A percentile compares a stretch with the other conserved stretches of the same genome.
phyloP scores from a whole-genome alignment of 768 basidiomycete genomes.

The Calocera cornea region DNA sequence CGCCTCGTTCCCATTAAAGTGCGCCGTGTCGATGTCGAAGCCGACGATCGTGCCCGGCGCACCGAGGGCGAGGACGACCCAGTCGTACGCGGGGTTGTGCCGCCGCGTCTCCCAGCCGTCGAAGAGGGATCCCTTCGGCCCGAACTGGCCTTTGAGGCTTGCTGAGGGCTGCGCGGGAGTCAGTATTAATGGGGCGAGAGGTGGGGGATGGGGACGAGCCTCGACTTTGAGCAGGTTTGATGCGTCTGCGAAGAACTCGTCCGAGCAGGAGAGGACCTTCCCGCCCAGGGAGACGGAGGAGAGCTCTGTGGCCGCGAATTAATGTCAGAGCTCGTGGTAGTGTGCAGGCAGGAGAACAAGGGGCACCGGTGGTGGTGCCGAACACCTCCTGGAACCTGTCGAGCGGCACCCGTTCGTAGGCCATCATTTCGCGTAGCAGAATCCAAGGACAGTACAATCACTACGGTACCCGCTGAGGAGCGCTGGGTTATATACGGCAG shows the following conservation, averaged over 20 bases:
- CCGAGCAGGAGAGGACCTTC: constrained; percentile 59
- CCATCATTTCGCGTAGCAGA: not conserved
- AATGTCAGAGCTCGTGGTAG: not conserved
- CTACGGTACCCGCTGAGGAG: not conserved
- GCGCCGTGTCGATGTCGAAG: constrained; percentile 88
- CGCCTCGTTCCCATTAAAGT: constrained; percentile 90
- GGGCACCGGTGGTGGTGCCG: constrained; percentile 14
- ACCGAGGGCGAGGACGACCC: constrained; percentile 87
- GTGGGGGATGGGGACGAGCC: constrained; percentile 32
- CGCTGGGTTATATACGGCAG: not conserved
- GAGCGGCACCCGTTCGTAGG: constrained; percentile 15
- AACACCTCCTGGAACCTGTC: constrained; percentile 16
- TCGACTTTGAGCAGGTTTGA: constrained; percentile 68
- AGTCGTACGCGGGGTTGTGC: constrained; percentile 81
- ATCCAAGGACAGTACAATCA: not conserved
- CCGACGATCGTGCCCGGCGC: constrained; percentile 55
- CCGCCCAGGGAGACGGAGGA: constrained; percentile 79
- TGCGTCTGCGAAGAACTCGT: constrained; percentile 92
- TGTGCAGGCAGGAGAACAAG: not conserved
- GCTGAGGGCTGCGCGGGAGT: constrained; percentile 50
- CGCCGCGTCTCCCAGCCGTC: constrained; percentile 89
- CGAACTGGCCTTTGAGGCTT: constrained; percentile 90
- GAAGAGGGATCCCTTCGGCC: constrained; percentile 85
- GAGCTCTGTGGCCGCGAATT: constrained; percentile 43
- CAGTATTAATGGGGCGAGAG: not conserved